These are phyloP conservation scores for Meredithiella fracta DNA, from an alignment of 2,329 filamentous ascomycete genomes.

Conservation along the genomic window DNA sequence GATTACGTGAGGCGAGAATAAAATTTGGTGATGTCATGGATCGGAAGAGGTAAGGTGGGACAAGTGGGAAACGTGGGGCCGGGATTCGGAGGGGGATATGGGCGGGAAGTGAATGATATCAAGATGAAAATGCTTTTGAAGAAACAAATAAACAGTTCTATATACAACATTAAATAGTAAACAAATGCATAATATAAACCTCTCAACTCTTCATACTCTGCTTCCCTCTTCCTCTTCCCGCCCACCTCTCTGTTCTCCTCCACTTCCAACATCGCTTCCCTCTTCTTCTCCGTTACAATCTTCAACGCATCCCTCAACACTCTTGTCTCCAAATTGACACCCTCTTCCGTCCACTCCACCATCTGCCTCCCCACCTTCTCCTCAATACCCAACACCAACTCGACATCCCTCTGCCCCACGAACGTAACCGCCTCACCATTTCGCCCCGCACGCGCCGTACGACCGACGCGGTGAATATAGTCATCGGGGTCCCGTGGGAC, in stretches of 20 bases:
- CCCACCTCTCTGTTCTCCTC: constrained; percentile 83
- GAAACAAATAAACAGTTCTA: too few species aligned
- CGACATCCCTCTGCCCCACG: constrained; percentile 83
- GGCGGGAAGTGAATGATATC: too few species aligned
- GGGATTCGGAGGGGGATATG: too few species aligned
- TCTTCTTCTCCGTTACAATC: constrained; percentile 85
- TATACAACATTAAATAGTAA: not conserved
- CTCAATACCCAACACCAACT: constrained; percentile 82
- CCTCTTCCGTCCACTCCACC: constrained; percentile 73
- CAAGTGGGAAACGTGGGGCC: too few species aligned
- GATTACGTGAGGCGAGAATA: too few species aligned
- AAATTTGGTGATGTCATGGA: too few species aligned
- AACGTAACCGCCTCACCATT: constrained; percentile 71
- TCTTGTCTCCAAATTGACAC: constrained; percentile 82
- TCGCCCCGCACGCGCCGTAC: constrained; percentile 82
- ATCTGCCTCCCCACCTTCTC: constrained; percentile 62
- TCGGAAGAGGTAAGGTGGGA: too few species aligned
- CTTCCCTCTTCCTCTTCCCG: constrained; percentile 58
- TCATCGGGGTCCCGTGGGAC: constrained; percentile 91
- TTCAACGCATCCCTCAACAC: constrained; percentile 76
- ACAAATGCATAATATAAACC: not conserved
- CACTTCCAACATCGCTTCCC: constrained; percentile 76
- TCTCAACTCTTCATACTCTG: constrained; percentile 26
- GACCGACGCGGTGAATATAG: constrained; percentile 91
- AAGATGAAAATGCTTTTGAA: too few species aligned